Evolutionary conservation across 306 rosid species (phyloP).

Genomic region (Quercus parvula): DNA sequence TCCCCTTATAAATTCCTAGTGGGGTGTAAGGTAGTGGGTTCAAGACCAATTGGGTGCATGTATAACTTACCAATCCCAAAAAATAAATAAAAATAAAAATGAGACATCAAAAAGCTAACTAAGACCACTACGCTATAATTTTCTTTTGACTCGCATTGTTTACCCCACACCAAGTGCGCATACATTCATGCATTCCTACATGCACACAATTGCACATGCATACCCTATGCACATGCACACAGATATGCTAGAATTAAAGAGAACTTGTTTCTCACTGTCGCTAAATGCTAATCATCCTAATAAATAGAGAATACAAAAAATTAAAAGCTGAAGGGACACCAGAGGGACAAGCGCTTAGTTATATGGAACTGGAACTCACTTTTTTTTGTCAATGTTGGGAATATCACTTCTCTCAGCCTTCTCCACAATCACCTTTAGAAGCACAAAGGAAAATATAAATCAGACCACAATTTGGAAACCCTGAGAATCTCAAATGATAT

Average conservation of each 20-base stretch:
- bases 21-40: no score
- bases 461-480: background rate
- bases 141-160: background rate
- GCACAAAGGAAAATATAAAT: conserved; percentile 3
- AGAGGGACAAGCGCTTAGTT: conserved; percentile 11
- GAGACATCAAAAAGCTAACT: background rate
- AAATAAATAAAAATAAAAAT: no score
- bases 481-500: background rate
- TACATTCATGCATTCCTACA: no score
- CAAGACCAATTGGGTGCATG: no score
- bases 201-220: no score
- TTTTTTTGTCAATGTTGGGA: conserved; percentile 14
- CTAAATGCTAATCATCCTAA: background rate
- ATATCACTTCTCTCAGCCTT: conserved; percentile 22
- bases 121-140: background rate
- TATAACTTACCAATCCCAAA: no score
- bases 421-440: conserved; percentile 25
- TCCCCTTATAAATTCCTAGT: no score
- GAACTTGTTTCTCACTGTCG: background rate
- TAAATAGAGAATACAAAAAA: background rate
- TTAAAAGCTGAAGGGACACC: background rate
- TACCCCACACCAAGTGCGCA: no score
- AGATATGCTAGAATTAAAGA: background rate
- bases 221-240: no score
- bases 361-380: conserved; percentile 26